These are phyloP conservation scores for Colletotrichum costaricense DNA, from an alignment of 2,329 filamentous ascomycete species.

Conservation along the genomic window DNA sequence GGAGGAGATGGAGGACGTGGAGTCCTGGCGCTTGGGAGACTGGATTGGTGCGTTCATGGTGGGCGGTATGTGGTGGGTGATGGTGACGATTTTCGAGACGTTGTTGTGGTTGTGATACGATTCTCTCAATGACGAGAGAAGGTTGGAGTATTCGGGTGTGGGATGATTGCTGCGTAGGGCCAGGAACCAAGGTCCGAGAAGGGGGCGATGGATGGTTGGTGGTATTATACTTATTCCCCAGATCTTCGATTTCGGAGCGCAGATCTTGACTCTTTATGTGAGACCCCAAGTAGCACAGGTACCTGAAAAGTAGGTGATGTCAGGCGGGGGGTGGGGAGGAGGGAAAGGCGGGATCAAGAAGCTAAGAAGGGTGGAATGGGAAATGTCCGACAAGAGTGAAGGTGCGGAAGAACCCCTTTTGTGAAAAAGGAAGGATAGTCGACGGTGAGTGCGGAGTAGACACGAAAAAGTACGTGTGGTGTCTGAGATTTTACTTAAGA, in stretches of 20 bases:
- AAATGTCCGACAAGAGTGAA: slow-evolving; percentile 9
- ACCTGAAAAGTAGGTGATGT: slow-evolving; percentile 29
- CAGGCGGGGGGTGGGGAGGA: slow-evolving; percentile 9
- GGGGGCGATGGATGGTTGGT: slow-evolving; percentile 22
- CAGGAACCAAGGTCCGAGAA: background rate
- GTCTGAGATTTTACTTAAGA: slow-evolving; percentile 5
- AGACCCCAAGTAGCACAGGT: slow-evolving; percentile 17
- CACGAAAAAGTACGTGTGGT: background rate
- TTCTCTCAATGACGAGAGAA: slow-evolving; percentile 1
- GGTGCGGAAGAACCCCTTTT: slow-evolving; percentile 9
- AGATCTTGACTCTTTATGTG: slow-evolving; percentile 27
- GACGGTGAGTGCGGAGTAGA: background rate
- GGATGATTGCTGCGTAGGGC: background rate
- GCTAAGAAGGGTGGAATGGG: background rate
- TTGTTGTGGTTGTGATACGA: background rate
- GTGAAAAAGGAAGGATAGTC: background rate
- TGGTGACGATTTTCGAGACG: background rate
- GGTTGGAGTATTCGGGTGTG: background rate
- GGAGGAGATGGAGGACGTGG: slow-evolving; percentile 33
- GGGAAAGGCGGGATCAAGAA: slow-evolving; percentile 8
- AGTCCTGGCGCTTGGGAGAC: slow-evolving; percentile 24
- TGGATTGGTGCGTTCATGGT: slow-evolving; percentile 36
- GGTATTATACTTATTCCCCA: slow-evolving; percentile 35
- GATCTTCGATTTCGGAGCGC: slow-evolving; percentile 30
- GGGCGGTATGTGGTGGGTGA: background rate